Conservation (phyloP, 768 basidiomycete genomes). For the Leucocoprinus leucothites region DNA sequence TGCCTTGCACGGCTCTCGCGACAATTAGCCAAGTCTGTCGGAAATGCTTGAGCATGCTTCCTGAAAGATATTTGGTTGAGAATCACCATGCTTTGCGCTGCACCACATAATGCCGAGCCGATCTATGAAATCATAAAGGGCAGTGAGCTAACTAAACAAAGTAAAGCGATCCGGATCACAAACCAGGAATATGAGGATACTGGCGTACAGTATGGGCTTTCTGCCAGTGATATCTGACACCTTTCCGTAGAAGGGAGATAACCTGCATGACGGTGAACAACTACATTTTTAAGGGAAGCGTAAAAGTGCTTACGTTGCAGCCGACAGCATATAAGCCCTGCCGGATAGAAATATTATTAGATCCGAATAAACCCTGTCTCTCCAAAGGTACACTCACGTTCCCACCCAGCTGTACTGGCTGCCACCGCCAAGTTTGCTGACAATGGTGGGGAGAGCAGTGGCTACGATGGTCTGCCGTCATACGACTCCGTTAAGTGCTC, state of each 20-base stretch:
- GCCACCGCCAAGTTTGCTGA: slow-evolving; percentile 60
- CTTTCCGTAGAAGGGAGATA: slow-evolving; percentile 77
- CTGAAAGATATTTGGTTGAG: not conserved
- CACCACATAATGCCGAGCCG: slow-evolving; percentile 79
- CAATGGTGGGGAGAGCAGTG: slow-evolving; percentile 76
- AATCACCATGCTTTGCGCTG: slow-evolving; percentile 67
- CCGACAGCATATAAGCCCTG: slow-evolving; percentile 74
- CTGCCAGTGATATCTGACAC: slow-evolving; percentile 57
- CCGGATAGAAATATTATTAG: slow-evolving; percentile 3
- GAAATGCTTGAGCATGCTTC: not conserved
- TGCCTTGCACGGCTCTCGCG: slow-evolving; percentile 76
- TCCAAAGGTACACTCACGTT: slow-evolving; percentile 35
- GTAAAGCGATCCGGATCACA: slow-evolving; percentile 12
- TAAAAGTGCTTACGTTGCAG: slow-evolving; percentile 36
- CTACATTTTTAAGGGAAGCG: not conserved
- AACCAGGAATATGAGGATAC: slow-evolving; percentile 69
- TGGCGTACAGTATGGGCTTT: slow-evolving; percentile 67
- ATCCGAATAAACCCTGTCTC: not conserved
- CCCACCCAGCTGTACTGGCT: slow-evolving; percentile 72
- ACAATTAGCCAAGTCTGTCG: slow-evolving; percentile 65
- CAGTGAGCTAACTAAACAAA: not conserved
- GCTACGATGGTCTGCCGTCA: slow-evolving; percentile 58
- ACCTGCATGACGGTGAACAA: slow-evolving; percentile 25
- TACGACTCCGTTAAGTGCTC: not conserved
- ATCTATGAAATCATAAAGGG: slow-evolving; percentile 35